phyloP scores from a whole-genome alignment of 164 flowering plant genomes.

The Brasenia schreberi region DNA sequence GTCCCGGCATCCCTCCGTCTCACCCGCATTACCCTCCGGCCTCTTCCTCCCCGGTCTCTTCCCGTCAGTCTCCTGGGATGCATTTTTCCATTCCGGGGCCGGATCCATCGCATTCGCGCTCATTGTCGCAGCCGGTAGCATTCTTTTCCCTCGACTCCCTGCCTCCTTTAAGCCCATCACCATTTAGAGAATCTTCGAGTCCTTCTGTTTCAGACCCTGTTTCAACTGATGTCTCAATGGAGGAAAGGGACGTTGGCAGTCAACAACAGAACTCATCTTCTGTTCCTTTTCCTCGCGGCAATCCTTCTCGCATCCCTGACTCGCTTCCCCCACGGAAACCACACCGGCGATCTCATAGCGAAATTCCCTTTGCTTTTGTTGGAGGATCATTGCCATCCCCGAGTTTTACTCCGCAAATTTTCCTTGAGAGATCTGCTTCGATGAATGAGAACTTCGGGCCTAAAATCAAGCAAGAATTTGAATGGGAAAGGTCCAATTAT shows the following conservation, averaged over 20 bases:
- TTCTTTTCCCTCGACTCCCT: conserved; percentile 64
- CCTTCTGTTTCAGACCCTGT: conserved; percentile 28
- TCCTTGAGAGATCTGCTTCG: conserved; percentile 21
- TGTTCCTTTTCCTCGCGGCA: conserved; percentile 18
- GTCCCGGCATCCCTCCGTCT: conserved; percentile 77
- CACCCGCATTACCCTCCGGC: conserved; percentile 71
- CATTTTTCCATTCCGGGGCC: conserved; percentile 24
- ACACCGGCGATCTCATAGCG: conserved; percentile 85
- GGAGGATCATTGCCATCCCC: conserved; percentile 40
- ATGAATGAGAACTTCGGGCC: conserved; percentile 32
- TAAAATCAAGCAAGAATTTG: conserved; percentile 46
- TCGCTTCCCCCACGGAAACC: conserved; percentile 71
- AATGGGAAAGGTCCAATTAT: conserved; percentile 33
- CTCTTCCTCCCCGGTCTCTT: conserved; percentile 1
- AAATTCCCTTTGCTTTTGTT: conserved; percentile 68
- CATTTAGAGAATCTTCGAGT: conserved; percentile 33
- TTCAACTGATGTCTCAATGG: conserved; percentile 57
- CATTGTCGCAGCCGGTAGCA: conserved; percentile 69
- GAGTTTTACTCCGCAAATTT: conserved; percentile 6
- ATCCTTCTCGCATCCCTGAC: conserved; percentile 34
- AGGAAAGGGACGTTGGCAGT: conserved; percentile 37
- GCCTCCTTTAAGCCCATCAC: conserved; percentile 82
- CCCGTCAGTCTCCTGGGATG: conserved; percentile 33
- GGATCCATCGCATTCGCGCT: conserved; percentile 61
- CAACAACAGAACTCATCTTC: conserved; percentile 14